Conservation (phyloP, 345 rosid species). For the Syzygium grande region DNA sequence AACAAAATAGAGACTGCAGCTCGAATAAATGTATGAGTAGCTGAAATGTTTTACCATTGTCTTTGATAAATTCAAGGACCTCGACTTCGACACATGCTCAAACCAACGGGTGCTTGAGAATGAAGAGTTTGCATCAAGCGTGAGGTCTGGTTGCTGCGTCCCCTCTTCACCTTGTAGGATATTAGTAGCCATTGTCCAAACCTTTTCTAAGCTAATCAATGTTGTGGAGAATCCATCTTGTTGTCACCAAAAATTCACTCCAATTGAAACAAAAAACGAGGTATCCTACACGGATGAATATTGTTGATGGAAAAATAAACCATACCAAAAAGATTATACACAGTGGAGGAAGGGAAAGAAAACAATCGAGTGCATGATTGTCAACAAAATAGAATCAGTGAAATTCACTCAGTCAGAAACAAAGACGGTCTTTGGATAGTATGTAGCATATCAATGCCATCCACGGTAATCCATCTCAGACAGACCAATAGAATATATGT, state of each 20-base stretch:
- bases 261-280: not conserved
- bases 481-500: not conserved
- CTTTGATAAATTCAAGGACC: constrained; percentile 54
- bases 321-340: not conserved
- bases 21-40: not conserved
- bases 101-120: constrained; percentile 41
- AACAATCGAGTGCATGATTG: not conserved
- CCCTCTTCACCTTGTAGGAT: constrained; percentile 66
- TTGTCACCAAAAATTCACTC: not conserved
- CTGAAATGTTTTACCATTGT: constrained; percentile 33
- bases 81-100: constrained; percentile 60
- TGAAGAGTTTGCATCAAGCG: constrained; percentile 69
- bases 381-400: not conserved
- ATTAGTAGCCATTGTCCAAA: not conserved
- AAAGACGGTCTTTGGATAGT: not conserved
- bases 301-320: not conserved
- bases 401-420: not conserved
- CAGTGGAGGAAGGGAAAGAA: not conserved
- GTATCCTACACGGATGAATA: not conserved
- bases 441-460: not conserved
- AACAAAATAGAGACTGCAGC: not conserved
- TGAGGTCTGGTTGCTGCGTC: constrained; percentile 71
- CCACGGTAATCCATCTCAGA: not conserved
- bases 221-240: not conserved
- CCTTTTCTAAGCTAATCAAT: not conserved